phyloP scores from a whole-genome alignment of 495 filamentous ascomycete genomes.

The Trichoderma parareesei region DNA sequence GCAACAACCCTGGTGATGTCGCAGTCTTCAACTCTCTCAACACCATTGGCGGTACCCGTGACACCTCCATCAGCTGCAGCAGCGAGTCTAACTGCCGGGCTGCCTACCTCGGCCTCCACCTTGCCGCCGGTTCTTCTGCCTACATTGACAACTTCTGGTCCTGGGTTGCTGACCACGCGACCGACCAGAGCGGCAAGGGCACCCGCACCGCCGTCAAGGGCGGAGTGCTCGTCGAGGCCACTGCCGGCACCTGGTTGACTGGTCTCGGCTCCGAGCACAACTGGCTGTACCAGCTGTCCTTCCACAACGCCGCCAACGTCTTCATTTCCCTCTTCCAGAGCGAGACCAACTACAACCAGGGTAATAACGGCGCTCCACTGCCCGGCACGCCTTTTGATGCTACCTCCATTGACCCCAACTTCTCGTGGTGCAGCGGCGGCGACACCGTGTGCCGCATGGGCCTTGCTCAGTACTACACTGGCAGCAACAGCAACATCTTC shows the following conservation, averaged over 20 bases:
- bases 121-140: conserved; percentile 46
- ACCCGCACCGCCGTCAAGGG: conserved; percentile 22
- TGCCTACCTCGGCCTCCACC: conserved; percentile 59
- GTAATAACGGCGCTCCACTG: conserved; percentile 56
- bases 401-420: conserved; percentile 43
- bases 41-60: conserved; percentile 52
- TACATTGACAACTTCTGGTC: conserved; percentile 67
- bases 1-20: conserved; percentile 45
- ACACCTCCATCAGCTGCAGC: conserved; percentile 32
- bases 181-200: conserved; percentile 33
- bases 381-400: conserved; percentile 39
- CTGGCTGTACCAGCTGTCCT: conserved; percentile 60
- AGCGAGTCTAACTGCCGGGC: conserved; percentile 51
- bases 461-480: conserved; percentile 18
- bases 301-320: conserved; percentile 59
- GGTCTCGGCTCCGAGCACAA: conserved; percentile 64
- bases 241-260: conserved; percentile 47
- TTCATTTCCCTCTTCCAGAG: conserved; percentile 73
- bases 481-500: conserved; percentile 8
- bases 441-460: conserved; percentile 35
- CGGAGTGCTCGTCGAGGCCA: conserved; percentile 46
- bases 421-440: conserved; percentile 30
- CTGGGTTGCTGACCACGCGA: conserved; percentile 59
- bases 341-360: conserved; percentile 78
- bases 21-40: conserved; percentile 54